phyloP scores from a whole-genome alignment of 2,329 filamentous ascomycete species.

The Metarhizium rileyi region DNA sequence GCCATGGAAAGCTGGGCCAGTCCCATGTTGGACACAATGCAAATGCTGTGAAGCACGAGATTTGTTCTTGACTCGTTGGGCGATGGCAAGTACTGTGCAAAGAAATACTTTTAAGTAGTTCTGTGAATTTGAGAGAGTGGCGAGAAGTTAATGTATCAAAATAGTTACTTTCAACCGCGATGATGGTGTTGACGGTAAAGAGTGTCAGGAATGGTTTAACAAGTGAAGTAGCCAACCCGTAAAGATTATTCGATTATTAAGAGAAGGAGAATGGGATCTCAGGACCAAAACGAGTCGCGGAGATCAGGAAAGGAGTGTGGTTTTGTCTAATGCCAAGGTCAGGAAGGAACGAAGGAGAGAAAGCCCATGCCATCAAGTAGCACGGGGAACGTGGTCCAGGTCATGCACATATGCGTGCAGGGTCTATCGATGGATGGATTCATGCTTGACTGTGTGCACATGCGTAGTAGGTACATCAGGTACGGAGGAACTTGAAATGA shows the following conservation, averaged over 20 bases:
- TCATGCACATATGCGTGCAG: too few relatives aligned
- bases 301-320: slow-evolving; percentile 3
- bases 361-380: too few relatives aligned
- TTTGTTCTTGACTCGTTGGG: neutral
- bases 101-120: neutral
- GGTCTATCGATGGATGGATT: too few relatives aligned
- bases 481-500: too few relatives aligned
- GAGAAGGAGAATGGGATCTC: neutral
- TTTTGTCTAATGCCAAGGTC: slow-evolving; percentile 1
- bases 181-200: slow-evolving; percentile 5
- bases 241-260: slow-evolving; percentile 2
- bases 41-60: neutral
- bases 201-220: slow-evolving; percentile 8
- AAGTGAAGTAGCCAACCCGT: slow-evolving; percentile 8
- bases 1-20: slow-evolving; percentile 21
- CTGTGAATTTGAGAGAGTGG: slow-evolving; percentile 3
- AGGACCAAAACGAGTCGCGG: neutral
- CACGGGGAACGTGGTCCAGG: too few relatives aligned
- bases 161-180: neutral
- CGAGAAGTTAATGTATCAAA: neutral
- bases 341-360: neutral
- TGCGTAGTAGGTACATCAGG: too few relatives aligned
- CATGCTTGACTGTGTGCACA: too few relatives aligned
- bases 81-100: neutral
- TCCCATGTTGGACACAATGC: slow-evolving; percentile 20